These are phyloP conservation scores for Xylaria multiplex DNA, from an alignment of 2,329 filamentous ascomycete genomes.

Conservation along the genomic window DNA sequence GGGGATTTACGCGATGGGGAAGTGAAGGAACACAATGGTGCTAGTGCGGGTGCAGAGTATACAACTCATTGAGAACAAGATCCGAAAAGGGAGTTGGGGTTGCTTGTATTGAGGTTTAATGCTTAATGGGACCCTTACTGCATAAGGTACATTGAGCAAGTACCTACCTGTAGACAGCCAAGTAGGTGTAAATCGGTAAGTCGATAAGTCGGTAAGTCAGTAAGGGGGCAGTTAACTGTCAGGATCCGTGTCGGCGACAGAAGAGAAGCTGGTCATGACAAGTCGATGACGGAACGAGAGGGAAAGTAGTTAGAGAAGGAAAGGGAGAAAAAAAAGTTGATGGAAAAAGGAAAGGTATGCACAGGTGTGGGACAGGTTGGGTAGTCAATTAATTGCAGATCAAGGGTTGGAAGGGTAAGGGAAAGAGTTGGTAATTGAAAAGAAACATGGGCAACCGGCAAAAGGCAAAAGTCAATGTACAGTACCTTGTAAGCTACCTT, in stretches of 20 bases:
- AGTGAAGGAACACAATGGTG: neutral
- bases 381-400: constrained; percentile 38
- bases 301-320: constrained; percentile 4
- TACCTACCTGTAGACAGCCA: too few species aligned
- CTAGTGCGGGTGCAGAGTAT: neutral
- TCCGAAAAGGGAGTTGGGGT: constrained; percentile 12
- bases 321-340: constrained; percentile 25
- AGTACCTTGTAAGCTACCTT: constrained; percentile 26
- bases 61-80: constrained; percentile 18
- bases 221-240: constrained; percentile 2
- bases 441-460: constrained; percentile 36
- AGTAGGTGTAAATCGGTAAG: too few species aligned
- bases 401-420: constrained; percentile 31
- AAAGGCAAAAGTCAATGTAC: constrained; percentile 31
- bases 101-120: constrained; percentile 3
- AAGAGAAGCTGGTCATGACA: constrained; percentile 9
- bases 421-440: constrained; percentile 37
- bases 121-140: constrained; percentile 11
- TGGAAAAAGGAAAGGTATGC: constrained; percentile 32
- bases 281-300: constrained; percentile 8
- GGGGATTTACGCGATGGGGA: constrained; percentile 15
- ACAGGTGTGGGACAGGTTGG: constrained; percentile 35
- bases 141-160: neutral
- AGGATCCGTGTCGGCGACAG: constrained; percentile 4
- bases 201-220: too few species aligned